Conservation (phyloP, 1,139 yeast genomes). For the Pichia terricola region DNA sequence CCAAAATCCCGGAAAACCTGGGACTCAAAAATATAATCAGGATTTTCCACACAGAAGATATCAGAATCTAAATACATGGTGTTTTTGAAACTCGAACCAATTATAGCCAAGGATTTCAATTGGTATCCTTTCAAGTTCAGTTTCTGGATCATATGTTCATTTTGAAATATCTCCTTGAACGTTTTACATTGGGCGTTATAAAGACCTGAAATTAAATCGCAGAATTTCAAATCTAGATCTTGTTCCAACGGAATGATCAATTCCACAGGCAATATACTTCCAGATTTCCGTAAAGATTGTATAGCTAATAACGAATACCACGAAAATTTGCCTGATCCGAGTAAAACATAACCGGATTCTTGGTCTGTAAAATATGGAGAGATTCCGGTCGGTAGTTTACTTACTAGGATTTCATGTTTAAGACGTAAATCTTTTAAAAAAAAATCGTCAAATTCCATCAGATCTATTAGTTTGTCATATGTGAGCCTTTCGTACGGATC, state of each 20-base stretch:
- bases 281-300: slow-evolving; percentile 39
- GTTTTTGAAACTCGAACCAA: slow-evolving; percentile 50
- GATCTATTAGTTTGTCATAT: slow-evolving; percentile 6
- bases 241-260: slow-evolving; percentile 42
- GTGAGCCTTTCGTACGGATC: slow-evolving; percentile 12
- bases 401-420: slow-evolving; percentile 16
- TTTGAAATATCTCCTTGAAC: slow-evolving; percentile 20
- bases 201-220: slow-evolving; percentile 31
- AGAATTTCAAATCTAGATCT: slow-evolving; percentile 38
- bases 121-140: slow-evolving; percentile 45
- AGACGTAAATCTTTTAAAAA: slow-evolving; percentile 17
- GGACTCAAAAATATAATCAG: slow-evolving; percentile 40
- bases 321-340: slow-evolving; percentile 52
- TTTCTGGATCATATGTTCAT: slow-evolving; percentile 4
- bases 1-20: slow-evolving; percentile 29
- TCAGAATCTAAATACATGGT: slow-evolving; percentile 59
- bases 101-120: slow-evolving; percentile 51
- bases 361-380: slow-evolving; percentile 26
- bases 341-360: slow-evolving; percentile 46
- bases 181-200: slow-evolving; percentile 37
- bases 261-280: slow-evolving; percentile 50
- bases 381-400: slow-evolving; percentile 11
- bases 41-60: slow-evolving; percentile 47
- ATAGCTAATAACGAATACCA: slow-evolving; percentile 45
- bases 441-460: slow-evolving; percentile 15